Evolutionary conservation across 2,329 filamentous ascomycete genomes (phyloP).

Genomic region (Teratosphaeria epicoccoides): DNA sequence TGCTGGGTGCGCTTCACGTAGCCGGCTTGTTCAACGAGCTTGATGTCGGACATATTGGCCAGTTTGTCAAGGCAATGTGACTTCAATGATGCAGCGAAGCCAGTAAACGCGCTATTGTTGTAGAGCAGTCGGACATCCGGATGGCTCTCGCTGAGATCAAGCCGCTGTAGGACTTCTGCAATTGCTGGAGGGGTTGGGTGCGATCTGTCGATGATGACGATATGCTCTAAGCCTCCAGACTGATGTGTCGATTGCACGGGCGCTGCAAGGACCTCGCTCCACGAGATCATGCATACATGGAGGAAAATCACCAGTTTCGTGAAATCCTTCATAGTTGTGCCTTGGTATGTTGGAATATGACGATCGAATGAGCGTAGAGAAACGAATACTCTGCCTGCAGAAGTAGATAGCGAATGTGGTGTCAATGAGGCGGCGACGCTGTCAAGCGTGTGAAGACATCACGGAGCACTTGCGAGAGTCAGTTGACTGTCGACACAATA

Average conservation of each 20-base stretch:
- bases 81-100: conserved; percentile 32
- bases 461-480: not conserved
- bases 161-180: conserved; percentile 25
- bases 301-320: conserved; percentile 1
- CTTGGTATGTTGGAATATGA: too few relatives aligned
- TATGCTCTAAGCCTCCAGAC: conserved; percentile 23
- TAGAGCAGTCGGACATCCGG: conserved; percentile 29
- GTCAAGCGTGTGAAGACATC: not conserved
- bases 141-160: conserved; percentile 29
- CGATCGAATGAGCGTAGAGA: not conserved
- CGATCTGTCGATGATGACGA: conserved; percentile 29
- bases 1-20: conserved; percentile 12
- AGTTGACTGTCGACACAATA: not conserved
- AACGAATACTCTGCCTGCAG: not conserved
- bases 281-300: not conserved
- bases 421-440: not conserved
- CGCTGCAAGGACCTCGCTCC: conserved; percentile 2
- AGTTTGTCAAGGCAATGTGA: conserved; percentile 30
- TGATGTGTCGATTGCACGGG: conserved; percentile 9
- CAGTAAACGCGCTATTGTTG: conserved; percentile 32
- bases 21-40: conserved; percentile 31
- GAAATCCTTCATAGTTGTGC: not conserved
- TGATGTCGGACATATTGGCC: conserved; percentile 31
- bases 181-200: conserved; percentile 24
- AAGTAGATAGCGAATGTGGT: not conserved